phyloP scores from a whole-genome alignment of 148 eudicot species.

The Fagopyrum homotropicum region DNA sequence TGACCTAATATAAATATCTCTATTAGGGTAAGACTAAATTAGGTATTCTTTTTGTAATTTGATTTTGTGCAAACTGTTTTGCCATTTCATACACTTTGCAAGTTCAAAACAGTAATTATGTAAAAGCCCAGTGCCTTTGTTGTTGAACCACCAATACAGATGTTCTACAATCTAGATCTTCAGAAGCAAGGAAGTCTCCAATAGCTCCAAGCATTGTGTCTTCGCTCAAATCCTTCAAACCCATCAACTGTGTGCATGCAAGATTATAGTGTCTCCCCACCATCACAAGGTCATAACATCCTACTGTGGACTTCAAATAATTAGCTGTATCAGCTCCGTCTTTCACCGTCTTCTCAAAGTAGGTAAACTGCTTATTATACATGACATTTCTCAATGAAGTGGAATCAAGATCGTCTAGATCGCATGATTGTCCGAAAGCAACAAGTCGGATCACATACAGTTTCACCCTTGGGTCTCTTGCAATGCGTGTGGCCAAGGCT shows the following conservation, averaged over 20 bases:
- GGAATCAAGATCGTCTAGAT: slow-evolving; percentile 12
- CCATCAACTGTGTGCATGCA: slow-evolving; percentile 27
- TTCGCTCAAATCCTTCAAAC: slow-evolving; percentile 45
- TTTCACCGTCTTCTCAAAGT: slow-evolving; percentile 25
- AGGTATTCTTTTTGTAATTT: too few relatives aligned
- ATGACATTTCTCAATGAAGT: slow-evolving; percentile 10
- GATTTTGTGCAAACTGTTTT: too few relatives aligned
- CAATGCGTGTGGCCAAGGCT: slow-evolving; percentile 38
- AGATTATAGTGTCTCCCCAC: slow-evolving; percentile 44
- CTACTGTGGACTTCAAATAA: slow-evolving; percentile 21
- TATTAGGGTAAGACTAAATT: too few relatives aligned
- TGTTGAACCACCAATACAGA: slow-evolving; percentile 55
- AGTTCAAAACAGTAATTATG: too few relatives aligned
- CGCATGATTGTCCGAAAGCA: background rate
- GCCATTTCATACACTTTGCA: too few relatives aligned
- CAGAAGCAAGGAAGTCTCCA: slow-evolving; percentile 50
- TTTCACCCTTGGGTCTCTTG: slow-evolving; percentile 14
- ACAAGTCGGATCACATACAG: slow-evolving; percentile 29
- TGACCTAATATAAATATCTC: too few relatives aligned
- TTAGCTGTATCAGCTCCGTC: slow-evolving; percentile 37
- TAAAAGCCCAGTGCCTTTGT: slow-evolving; percentile 37
- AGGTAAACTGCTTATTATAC: slow-evolving; percentile 12
- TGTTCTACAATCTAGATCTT: slow-evolving; percentile 28
- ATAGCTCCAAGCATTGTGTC: slow-evolving; percentile 40
- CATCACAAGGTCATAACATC: slow-evolving; percentile 32